A percentile compares a stretch with the other conserved stretches of the same genome.
Conservation (phyloP, 805 yeast genomes). For the Candida maris region DNA sequence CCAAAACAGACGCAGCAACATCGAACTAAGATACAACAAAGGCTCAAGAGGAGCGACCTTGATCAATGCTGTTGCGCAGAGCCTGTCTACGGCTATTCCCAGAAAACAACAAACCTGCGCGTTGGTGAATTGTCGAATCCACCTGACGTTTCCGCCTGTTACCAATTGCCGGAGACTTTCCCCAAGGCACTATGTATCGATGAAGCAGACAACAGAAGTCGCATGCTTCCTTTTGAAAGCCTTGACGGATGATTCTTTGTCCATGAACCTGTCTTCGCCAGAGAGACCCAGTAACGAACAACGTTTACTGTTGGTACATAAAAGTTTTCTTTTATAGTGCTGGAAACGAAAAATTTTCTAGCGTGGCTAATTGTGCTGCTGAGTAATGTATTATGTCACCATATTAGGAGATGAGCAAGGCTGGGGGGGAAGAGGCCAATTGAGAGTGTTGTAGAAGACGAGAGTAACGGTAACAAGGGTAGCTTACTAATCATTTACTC, state of each 20-base stretch:
- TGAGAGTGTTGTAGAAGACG: too few species aligned
- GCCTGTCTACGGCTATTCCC: neutral
- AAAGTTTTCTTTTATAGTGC: too few species aligned
- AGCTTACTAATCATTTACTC: too few species aligned
- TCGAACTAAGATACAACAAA: constrained; percentile 2
- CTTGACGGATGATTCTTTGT: constrained; percentile 75
- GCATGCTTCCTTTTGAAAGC: constrained; percentile 50
- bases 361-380: too few species aligned
- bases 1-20: neutral
- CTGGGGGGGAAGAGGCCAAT: too few species aligned
- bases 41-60: constrained; percentile 21
- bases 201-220: constrained; percentile 14
- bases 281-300: too few species aligned
- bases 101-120: constrained; percentile 1
- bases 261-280: constrained; percentile 47
- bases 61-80: neutral
- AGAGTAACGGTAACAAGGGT: too few species aligned
- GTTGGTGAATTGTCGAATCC: constrained; percentile 19
- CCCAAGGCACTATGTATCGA: too few species aligned
- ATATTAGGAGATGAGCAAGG: too few species aligned
- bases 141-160: constrained; percentile 54
- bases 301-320: too few species aligned
- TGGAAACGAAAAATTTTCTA: too few species aligned
- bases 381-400: too few species aligned
- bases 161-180: constrained; percentile 79